Percentiles rank a stretch among this genome's conserved stretches.
Conservation (phyloP, 108 stramenopile genomes). For the Nitzschia sp. region DNA sequence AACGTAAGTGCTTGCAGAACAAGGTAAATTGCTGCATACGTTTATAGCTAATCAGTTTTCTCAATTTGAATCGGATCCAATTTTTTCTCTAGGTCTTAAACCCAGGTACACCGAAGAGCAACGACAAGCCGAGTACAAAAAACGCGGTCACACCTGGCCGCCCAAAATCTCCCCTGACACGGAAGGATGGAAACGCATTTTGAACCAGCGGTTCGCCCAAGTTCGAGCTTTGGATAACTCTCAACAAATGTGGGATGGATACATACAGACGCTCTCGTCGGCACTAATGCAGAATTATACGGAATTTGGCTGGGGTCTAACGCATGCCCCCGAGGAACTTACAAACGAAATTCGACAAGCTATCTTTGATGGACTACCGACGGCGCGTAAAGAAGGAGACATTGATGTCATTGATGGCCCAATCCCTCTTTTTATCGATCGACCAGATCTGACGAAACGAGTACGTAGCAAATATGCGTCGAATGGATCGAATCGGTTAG, state of each 20-base stretch:
- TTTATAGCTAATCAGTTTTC: no score
- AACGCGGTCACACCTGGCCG: conserved; percentile 61
- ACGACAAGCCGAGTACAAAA: conserved; percentile 47
- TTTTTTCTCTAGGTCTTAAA: no score
- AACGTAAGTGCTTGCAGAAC: no score
- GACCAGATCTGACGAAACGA: conserved; percentile 38
- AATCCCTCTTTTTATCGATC: conserved; percentile 41
- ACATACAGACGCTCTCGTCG: conserved; percentile 48
- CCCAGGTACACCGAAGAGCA: conserved; percentile 52
- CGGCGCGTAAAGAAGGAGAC: conserved; percentile 29
- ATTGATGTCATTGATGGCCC: conserved; percentile 50
- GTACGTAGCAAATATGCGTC: no score
- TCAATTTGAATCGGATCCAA: no score
- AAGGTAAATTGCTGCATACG: no score
- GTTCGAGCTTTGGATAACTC: conserved; percentile 38
- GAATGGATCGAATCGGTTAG: no score
- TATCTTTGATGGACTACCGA: conserved; percentile 33
- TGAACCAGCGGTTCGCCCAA: conserved; percentile 60
- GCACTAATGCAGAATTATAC: conserved; percentile 59
- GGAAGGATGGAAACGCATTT: conserved; percentile 52
- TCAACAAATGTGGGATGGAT: conserved; percentile 57
- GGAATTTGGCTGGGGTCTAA: conserved; percentile 70
- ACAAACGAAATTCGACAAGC: conserved; percentile 35
- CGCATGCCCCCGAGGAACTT: conserved; percentile 51
- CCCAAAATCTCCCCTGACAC: conserved; percentile 50